These are phyloP conservation scores for Cystoisospora suis DNA, from an alignment of 169 alveolate genomes.

Conservation along the genomic window DNA sequence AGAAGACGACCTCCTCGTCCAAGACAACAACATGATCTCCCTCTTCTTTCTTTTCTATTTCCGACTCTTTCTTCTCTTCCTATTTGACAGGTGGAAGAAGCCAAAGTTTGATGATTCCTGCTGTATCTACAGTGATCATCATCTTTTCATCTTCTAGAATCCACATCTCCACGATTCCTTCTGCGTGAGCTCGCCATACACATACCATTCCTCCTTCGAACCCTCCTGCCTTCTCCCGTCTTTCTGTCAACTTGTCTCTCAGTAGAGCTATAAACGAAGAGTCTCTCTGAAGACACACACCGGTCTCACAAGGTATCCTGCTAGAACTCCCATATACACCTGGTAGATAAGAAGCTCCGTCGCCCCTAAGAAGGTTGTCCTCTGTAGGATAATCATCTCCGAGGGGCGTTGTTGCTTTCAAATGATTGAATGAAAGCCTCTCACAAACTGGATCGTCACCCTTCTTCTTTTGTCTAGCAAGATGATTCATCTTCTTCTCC, in stretches of 20 bases:
- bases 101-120: slow-evolving; percentile 26
- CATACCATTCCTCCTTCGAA: slow-evolving; percentile 1
- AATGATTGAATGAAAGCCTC: too few species aligned
- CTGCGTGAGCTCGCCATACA: slow-evolving; percentile 17
- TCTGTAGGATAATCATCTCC: too few species aligned
- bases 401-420: too few species aligned
- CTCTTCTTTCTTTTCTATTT: too few species aligned
- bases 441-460: too few species aligned
- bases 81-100: background rate
- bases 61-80: too few species aligned
- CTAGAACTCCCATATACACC: background rate
- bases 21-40: too few species aligned
- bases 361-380: too few species aligned
- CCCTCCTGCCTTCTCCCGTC: background rate
- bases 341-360: too few species aligned
- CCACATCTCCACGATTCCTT: background rate
- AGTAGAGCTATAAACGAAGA: background rate
- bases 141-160: background rate
- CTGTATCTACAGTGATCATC: background rate
- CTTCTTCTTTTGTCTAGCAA: too few species aligned
- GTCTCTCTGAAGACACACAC: background rate
- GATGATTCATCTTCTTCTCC: too few species aligned
- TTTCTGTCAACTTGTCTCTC: background rate
- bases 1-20: too few species aligned
- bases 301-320: background rate